Evolutionary conservation across 1,284 basidiomycete genomes (phyloP), one percentile per base, ranked within the genome.

Genomic region (Cutaneotrichosporon cutaneum): DNA sequence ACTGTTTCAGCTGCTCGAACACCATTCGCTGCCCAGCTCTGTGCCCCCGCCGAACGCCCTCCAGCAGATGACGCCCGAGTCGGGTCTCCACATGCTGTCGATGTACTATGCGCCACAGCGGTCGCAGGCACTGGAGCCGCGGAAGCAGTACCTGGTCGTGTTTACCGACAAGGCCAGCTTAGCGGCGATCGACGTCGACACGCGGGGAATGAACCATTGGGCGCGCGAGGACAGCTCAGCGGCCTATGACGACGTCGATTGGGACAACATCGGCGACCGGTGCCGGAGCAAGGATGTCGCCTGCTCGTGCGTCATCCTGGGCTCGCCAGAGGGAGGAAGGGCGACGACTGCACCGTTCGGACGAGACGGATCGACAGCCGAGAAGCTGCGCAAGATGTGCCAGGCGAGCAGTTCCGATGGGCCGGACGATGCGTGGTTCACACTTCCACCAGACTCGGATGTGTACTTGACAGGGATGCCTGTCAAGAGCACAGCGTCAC

Each of bases 321-420:
- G 54, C 8, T 67, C 60, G 16, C 48, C 59, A 11, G 60, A 64
- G 42, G 30, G 33, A 24, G 50, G 52, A 45, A 32, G 27, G 21
- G 26, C 45, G n/a, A 35, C 54, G 8, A 9, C 56, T 13, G 54
- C 54, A 8, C 36, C 56, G 22, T 26, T 57, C 16, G 62, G 59
- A 30, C 54, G 61, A 6, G 61, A 66, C 30, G 65, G 65, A 4
- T 55, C 63, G 14, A 61, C 57, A 13, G 61, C 62, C 2, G 65
- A 68, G 52, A 55, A 59, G 54, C 39, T 70, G 33, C 62, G 61
- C 48, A 65, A 61, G 30, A 68, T 70, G 56, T 64, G 65, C 54
- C 61, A 62, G 24, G 54, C 61, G 59, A 61, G 56, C 36, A 42
- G 48, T 4, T n/a, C 53, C 24, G 65, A 63, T 2, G 54, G 53